Evolutionary conservation across 306 rosid genomes (phyloP).

Genomic region (Castanea crenata): DNA sequence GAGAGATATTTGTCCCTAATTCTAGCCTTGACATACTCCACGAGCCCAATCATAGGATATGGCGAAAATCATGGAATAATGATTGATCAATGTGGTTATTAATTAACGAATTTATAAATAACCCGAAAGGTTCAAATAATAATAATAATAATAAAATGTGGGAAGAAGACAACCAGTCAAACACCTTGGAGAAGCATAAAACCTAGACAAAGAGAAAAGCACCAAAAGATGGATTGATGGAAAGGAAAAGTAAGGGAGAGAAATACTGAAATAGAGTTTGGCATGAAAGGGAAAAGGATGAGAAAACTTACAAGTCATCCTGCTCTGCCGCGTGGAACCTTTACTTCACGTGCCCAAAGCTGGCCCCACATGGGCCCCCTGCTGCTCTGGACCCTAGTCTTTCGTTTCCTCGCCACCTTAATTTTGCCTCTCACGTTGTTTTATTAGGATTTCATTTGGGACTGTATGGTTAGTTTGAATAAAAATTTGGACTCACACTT

Average conservation of each 20-base stretch:
- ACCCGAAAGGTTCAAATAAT: too few relatives aligned
- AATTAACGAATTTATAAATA: too few relatives aligned
- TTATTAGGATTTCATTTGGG: neutral
- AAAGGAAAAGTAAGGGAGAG: slow-evolving; percentile 42
- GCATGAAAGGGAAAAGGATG: slow-evolving; percentile 31
- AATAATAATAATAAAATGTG: neutral
- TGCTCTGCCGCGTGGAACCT: slow-evolving; percentile 47
- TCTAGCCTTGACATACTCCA: too few relatives aligned
- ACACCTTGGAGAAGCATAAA: slow-evolving; percentile 28
- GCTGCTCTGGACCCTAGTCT: slow-evolving; percentile 2
- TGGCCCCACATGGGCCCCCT: slow-evolving; percentile 67
- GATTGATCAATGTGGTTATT: too few relatives aligned
- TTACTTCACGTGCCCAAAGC: slow-evolving; percentile 65
- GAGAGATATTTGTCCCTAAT: too few relatives aligned
- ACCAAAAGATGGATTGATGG: slow-evolving; percentile 61
- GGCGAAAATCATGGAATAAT: too few relatives aligned
- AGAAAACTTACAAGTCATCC: slow-evolving; percentile 38
- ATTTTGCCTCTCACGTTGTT: neutral
- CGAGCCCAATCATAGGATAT: too few relatives aligned
- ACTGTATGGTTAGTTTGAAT: neutral
- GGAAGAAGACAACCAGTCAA: neutral
- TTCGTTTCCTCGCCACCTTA: neutral
- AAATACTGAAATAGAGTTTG: slow-evolving; percentile 1
- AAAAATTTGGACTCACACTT: too few relatives aligned
- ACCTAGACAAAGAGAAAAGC: slow-evolving; percentile 59